phyloP scores from a whole-genome alignment of 23 red algal species.

The Gracilariopsis chorda region DNA sequence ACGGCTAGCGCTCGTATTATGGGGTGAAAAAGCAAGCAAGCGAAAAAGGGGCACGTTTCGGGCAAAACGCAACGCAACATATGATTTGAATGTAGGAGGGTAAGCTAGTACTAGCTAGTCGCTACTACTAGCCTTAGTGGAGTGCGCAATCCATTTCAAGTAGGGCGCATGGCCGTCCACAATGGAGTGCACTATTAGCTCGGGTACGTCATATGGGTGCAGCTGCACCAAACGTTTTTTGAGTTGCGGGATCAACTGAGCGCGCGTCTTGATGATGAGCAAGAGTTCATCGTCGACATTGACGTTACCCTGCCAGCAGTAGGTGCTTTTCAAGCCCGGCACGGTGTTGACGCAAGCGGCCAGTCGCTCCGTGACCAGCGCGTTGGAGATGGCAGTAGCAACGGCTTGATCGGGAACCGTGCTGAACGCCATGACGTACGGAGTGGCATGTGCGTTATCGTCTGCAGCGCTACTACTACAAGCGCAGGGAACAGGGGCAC shows the following conservation, averaged over 20 bases:
- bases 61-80: too few species aligned
- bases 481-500: too few species aligned
- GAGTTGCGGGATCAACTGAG: slow-evolving; percentile 12
- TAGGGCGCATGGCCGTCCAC: slow-evolving; percentile 55
- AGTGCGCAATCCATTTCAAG: slow-evolving; percentile 54
- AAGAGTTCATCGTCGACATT: slow-evolving; percentile 48
- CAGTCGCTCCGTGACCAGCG: slow-evolving; percentile 44
- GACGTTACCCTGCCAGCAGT: slow-evolving; percentile 90
- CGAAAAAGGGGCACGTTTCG: too few species aligned
- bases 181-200: slow-evolving; percentile 71
- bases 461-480: too few species aligned
- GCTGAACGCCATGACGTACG: slow-evolving; percentile 23
- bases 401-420: slow-evolving; percentile 23
- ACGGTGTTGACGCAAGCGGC: slow-evolving; percentile 85
- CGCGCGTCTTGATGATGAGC: slow-evolving; percentile 87
- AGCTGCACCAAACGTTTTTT: not conserved
- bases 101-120: too few species aligned
- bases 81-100: too few species aligned
- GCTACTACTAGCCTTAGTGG: too few species aligned
- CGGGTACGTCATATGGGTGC: slow-evolving; percentile 92
- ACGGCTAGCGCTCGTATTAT: too few species aligned
- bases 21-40: too few species aligned
- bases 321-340: slow-evolving; percentile 50
- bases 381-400: slow-evolving; percentile 9
- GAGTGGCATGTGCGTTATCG: too few species aligned